Evolutionary conservation across 768 basidiomycete species (phyloP), one percentile per base, ranked within the genome.

Genomic region (Agrocybe pediades): DNA sequence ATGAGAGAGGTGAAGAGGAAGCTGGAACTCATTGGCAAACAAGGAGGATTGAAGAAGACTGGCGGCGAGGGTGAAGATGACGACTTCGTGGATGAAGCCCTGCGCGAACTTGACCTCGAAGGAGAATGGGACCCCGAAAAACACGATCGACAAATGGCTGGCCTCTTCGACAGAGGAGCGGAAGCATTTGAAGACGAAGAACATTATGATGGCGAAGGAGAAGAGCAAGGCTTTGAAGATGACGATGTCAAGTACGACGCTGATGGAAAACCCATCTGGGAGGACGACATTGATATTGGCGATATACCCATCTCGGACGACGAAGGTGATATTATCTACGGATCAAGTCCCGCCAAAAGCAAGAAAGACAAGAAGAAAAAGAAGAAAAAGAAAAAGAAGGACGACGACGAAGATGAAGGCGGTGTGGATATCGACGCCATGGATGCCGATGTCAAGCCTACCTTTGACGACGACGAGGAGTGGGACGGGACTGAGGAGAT

Each of bases 401-500:
- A 70, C 7, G 74, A 65, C 4, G 73, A 70, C 15, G 71, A 71
- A 9, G 78, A 77, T 8, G 79, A 79, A 42, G 70, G 62, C 27
- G 88, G 81, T 15, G 86, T 87, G 8, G 87, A 87, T 57, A 69
- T 83, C 40, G 83, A 85, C 58, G 75, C 67, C 20, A 76, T 72
- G 69, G 82, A 82, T 51, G 81, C 76, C 0, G 78, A 81, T 44
- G 65, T 71, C 6, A 63, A 70, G 42, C 68, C 62, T 17, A 24
- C 40, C 17, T 59, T 46, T 11, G 68, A 66, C 15, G 74, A 82
- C 30, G 83, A 81, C 5, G 85, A 84, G 17, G 89, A 90, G 57
- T 91, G 90, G 87, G 86, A 86, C 61, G 90, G 90, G 1, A 92
- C 90, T n/a, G 91, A 95, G 64, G 91, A 90, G 64, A 92, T 91